Evolutionary conservation across 768 basidiomycete species (phyloP).

Genomic region (Lyophyllum shimeji): DNA sequence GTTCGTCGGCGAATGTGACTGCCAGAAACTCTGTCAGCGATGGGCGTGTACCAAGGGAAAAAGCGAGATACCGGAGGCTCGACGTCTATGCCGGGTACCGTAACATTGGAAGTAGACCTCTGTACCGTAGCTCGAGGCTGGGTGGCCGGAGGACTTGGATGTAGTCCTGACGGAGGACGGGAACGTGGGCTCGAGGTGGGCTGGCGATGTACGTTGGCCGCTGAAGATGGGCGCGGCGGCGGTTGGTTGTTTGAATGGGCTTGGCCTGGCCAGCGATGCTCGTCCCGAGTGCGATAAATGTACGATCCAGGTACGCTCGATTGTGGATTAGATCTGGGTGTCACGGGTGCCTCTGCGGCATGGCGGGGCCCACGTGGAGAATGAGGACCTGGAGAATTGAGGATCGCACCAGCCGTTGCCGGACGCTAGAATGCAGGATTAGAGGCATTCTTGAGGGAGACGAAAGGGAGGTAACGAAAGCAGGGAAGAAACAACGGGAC

Average conservation of each 20-base stretch:
- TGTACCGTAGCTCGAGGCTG: conserved; percentile 21
- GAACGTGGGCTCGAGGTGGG: background rate
- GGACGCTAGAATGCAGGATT: conserved; percentile 8
- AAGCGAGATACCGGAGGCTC: conserved; percentile 42
- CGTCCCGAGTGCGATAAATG: background rate
- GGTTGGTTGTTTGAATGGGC: conserved; percentile 15
- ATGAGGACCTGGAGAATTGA: background rate
- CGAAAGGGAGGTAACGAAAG: background rate
- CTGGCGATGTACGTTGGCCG: conserved; percentile 1
- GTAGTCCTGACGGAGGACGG: background rate
- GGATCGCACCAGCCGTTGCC: background rate
- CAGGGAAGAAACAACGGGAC: conserved; percentile 2
- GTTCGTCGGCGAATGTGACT: conserved; percentile 41
- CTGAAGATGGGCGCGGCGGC: conserved; percentile 18
- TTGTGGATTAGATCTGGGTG: conserved; percentile 14
- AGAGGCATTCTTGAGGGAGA: background rate
- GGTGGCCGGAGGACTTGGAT: conserved; percentile 16
- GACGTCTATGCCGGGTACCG: conserved; percentile 42
- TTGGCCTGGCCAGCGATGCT: background rate
- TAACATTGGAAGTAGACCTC: conserved; percentile 30
- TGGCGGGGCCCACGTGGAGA: conserved; percentile 22
- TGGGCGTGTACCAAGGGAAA: background rate
- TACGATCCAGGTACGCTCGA: background rate
- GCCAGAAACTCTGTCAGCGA: background rate
- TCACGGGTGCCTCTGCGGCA: conserved; percentile 27